Conservation (phyloP, 176 grass and related monocot genomes). For the Aegilops sharonensis region DNA sequence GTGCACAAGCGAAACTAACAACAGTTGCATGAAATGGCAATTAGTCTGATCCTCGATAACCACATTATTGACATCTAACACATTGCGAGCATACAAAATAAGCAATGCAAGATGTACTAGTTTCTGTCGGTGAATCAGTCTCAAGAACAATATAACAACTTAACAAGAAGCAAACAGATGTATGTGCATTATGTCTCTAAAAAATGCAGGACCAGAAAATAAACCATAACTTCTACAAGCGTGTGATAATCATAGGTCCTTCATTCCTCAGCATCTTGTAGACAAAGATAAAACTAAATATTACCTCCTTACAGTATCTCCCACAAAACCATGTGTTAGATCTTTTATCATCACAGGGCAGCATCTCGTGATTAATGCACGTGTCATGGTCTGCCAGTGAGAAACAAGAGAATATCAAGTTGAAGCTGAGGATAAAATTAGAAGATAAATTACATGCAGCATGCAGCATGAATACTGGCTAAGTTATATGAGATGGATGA, state of each 20-base stretch:
- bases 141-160: too few species aligned
- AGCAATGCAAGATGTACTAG: not conserved
- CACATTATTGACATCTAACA: not conserved
- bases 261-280: not conserved
- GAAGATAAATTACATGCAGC: conserved; percentile 1
- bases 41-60: not conserved
- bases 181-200: not conserved
- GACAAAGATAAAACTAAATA: conserved; percentile 18
- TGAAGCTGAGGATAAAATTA: conserved; percentile 12
- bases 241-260: not conserved
- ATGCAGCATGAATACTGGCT: not conserved
- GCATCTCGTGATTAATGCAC: conserved; percentile 43
- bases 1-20: not conserved
- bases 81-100: not conserved
- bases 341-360: conserved; percentile 32
- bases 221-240: not conserved
- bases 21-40: not conserved
- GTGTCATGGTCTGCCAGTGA: conserved; percentile 58
- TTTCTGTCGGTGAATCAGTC: not conserved
- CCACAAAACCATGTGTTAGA: conserved; percentile 67
- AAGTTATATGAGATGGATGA: conserved; percentile 14
- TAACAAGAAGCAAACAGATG: not conserved
- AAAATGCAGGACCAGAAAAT: not conserved
- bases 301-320: conserved; percentile 63
- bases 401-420: conserved; percentile 29